Conservation (phyloP, 2,329 filamentous ascomycete species). For the Tetracladium maxilliforme region DNA sequence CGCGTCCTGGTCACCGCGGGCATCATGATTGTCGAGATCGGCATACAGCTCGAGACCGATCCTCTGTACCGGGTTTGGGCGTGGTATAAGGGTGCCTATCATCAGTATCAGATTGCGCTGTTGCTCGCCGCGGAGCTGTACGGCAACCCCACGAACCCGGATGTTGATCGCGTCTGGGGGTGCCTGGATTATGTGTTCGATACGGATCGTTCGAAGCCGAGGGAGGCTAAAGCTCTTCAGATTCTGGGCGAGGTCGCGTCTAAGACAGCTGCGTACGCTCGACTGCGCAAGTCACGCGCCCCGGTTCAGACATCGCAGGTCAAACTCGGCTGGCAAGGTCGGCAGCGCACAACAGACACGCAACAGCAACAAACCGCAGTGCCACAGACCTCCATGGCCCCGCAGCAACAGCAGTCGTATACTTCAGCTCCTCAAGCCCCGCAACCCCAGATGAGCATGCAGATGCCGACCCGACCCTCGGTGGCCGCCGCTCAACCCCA, state of each 20-base stretch:
- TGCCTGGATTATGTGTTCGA: constrained; percentile 62
- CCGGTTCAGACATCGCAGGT: constrained; percentile 14
- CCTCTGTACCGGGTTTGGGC: constrained; percentile 40
- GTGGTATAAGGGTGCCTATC: constrained; percentile 59
- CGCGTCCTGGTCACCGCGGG: constrained; percentile 49
- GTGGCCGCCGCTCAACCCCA: background rate
- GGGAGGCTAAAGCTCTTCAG: constrained; percentile 40
- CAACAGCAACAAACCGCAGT: constrained; percentile 2
- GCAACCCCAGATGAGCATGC: constrained; percentile 4
- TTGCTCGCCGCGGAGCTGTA: constrained; percentile 55
- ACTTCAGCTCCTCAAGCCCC: constrained; percentile 1
- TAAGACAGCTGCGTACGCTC: constrained; percentile 43
- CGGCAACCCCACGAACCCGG: constrained; percentile 25
- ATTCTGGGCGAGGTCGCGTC: constrained; percentile 48
- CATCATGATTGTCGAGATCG: constrained; percentile 34
- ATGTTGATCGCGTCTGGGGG: constrained; percentile 53
- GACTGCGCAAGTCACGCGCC: constrained; percentile 40
- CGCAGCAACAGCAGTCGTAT: constrained; percentile 1
- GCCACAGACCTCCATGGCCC: constrained; percentile 2
- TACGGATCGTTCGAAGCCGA: constrained; percentile 32
- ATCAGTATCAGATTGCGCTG: constrained; percentile 59
- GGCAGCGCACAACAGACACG: background rate
- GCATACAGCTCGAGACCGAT: constrained; percentile 35
- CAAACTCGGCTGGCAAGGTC: background rate
- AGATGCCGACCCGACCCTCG: background rate